Evolutionary conservation across 2,329 filamentous ascomycete genomes (phyloP), one percentile per base, ranked within the genome.

Genomic region (Ophiostoma quercus): DNA sequence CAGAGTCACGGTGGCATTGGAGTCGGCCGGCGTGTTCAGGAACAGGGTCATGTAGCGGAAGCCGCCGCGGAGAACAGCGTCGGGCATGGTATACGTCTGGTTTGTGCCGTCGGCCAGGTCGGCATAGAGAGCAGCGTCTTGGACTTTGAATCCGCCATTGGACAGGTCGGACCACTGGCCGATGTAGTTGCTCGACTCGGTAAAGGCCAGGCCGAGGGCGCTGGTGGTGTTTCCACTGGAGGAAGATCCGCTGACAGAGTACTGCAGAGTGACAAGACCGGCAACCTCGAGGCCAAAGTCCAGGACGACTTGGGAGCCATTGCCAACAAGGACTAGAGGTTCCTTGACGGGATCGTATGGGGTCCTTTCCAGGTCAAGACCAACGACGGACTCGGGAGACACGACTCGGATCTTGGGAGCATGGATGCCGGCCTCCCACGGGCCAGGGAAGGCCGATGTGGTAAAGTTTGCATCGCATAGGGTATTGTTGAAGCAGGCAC

Each of bases 231-330:
- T 29, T 5, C 4, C 39, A 29, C 8, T 19, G 9, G 2, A 25
- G 19, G 16, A 7, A 29, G 11, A 11, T 12, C 67, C 37, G 6
- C 32, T 39, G n/a, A 80, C 77, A 2, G 77, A 78, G 73, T 85
- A 88, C 11, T 80, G 76, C n/a, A 88, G 73, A 3, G 80, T 82
- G 5, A 84, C 77, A 69, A 87, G 82, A 5, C 86, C 86, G 51
- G 85, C 85, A 5, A 88, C 84, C 74, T 87, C 84, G 32, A 81
- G 78, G 3, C 85, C 85, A 74, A 88, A 88, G 75, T 88, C 86
- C 70, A 86, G 85, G 1, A 87, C 82, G 1, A 85, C 75, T n/a
- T 80, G 79, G 2, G 83, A 84, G 12, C 82, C 84, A 74, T 87
- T 85, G 12, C 80, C 79, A 11, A 29, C 67, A 1, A 78, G 72